phyloP scores from a whole-genome alignment of 1,139 yeast genomes.

The Yamadazyma buinensis region DNA sequence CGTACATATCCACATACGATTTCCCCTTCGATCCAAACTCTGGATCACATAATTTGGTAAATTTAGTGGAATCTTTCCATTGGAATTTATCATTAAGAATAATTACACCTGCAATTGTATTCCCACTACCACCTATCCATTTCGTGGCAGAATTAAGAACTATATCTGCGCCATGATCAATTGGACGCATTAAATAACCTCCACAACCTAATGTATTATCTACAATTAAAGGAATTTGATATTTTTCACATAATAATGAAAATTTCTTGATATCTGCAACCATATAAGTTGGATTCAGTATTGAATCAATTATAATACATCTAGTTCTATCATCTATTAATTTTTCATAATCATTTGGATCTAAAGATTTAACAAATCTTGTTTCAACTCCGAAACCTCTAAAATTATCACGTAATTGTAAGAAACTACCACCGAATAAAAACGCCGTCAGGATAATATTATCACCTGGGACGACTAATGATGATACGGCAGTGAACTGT shows the following conservation, averaged over 20 bases:
- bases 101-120: constrained; percentile 86
- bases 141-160: constrained; percentile 87
- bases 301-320: constrained; percentile 82
- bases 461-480: constrained; percentile 82
- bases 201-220: constrained; percentile 98
- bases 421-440: constrained; percentile 92
- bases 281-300: constrained; percentile 89
- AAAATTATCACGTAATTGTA: constrained; percentile 87
- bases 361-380: constrained; percentile 76
- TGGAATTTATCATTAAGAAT: constrained; percentile 88
- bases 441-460: constrained; percentile 80
- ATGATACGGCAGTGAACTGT: constrained; percentile 76
- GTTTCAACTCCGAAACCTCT: constrained; percentile 81
- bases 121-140: constrained; percentile 98
- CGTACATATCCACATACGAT: constrained; percentile 72
- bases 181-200: constrained; percentile 79
- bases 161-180: constrained; percentile 84
- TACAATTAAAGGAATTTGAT: constrained; percentile 85
- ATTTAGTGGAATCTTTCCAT: constrained; percentile 80
- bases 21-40: constrained; percentile 89
- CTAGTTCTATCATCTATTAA: constrained; percentile 78
- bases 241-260: constrained; percentile 71
- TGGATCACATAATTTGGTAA: constrained; percentile 68
- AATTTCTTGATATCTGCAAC: constrained; percentile 84
- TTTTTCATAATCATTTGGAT: constrained; percentile 63